Base-by-base conservation (phyloP, 495 filamentous ascomycete species). In the Corynascus novoguineensis region DNA sequence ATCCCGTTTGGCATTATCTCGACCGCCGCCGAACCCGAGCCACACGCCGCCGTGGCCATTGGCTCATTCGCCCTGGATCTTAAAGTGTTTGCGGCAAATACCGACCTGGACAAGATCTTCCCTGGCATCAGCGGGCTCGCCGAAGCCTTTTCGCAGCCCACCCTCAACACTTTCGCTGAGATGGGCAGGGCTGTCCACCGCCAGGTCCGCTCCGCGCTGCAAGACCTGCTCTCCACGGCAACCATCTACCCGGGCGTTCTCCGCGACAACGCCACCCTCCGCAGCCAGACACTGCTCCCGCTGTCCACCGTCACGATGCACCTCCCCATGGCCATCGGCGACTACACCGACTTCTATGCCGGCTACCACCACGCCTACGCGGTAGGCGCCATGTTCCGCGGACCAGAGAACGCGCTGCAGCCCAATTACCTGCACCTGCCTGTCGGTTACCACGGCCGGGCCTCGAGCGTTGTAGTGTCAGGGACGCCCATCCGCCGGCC, bases 311-410 rank as follows among this genome's bases (percentile, higher is more conserved):
- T 91, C 24, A 80, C 73, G 53, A 87, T 82, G 68, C 88, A 95
- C 56, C 67, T 97, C 14, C 92, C 92, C 5, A 84, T 97, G 83
- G 77, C 79, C 31, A 90, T 96, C 53, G 88, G 89, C n/a, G 90
- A 97, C 68, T 97, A 97, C 72, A 95, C 92, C 12, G 92, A 97
- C 72, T 97, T 97, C 76, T 97, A 90, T 72, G 92, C 87, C n/a
- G 92, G 92, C 25, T 72, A 85, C 50, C 85, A 96, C 65, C 92
- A 97, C 72, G 92, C 92, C 37, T 86, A 83, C 74, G 86, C 88
- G 53, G 79, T 87, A n/a, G 86, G 89, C 1, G 78, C 79, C 22
- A 74, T 97, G 50, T 93, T 96, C 76, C 85, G 92, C n/a, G 90
- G 90, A 0, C 79, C 83, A 0, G 78, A 84, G 31, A 87, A 89